A percentile compares a stretch with the other conserved stretches of the same genome.
Conservation (phyloP, 78 protist species). For the Isochrysis galbana region DNA sequence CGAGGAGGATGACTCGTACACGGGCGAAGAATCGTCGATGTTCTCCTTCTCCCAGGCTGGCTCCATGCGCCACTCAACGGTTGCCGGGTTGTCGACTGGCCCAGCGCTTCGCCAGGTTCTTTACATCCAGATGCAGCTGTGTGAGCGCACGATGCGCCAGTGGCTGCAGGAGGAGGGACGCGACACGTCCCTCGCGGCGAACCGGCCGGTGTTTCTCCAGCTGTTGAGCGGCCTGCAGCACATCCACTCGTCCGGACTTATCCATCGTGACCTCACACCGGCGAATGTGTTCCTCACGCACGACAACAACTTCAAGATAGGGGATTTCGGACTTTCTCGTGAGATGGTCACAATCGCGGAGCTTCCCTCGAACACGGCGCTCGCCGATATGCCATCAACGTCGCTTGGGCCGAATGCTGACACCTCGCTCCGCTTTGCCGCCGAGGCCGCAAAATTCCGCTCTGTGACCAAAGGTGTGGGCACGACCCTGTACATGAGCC, state of each 20-base stretch:
- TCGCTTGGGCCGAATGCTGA: neutral
- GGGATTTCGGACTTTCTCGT: constrained; percentile 36
- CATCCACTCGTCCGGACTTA: neutral
- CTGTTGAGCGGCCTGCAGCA: neutral
- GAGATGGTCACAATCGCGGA: neutral
- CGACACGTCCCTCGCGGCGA: neutral
- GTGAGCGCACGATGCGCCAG: neutral
- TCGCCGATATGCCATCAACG: neutral
- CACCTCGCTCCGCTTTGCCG: neutral
- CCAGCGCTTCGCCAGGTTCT: neutral
- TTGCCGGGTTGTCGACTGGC: neutral
- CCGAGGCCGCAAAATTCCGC: neutral
- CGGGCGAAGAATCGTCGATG: neutral
- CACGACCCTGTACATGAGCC: neutral
- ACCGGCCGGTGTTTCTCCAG: neutral
- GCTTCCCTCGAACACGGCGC: neutral
- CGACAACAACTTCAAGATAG: constrained; percentile 22
- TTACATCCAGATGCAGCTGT: constrained; percentile 23
- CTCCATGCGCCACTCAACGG: neutral
- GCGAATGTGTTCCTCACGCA: constrained; percentile 16
- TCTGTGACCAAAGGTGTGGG: neutral
- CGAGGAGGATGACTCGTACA: neutral
- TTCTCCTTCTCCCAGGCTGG: neutral
- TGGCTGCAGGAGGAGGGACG: neutral
- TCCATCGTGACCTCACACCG: constrained; percentile 43